phyloP scores from a whole-genome alignment of 352 stramenopile genomes.

The Phytophthora multivora region DNA sequence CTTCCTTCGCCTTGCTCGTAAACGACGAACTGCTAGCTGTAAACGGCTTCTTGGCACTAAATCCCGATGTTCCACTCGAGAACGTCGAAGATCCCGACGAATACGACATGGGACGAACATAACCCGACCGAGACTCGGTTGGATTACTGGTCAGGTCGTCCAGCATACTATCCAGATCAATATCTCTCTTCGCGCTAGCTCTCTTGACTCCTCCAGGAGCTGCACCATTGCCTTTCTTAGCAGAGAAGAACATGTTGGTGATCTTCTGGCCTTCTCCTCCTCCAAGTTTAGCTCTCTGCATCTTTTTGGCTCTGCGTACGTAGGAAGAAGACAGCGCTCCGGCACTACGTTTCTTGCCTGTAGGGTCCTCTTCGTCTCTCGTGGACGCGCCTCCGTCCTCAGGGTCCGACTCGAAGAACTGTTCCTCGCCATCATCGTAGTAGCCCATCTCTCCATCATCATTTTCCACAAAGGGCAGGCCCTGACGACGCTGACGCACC shows the following conservation, averaged over 20 bases:
- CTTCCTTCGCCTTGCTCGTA: slow-evolving; percentile 3
- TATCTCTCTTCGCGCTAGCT: slow-evolving; percentile 65
- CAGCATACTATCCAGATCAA: slow-evolving; percentile 88
- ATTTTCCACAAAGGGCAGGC: slow-evolving; percentile 85
- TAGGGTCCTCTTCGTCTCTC: slow-evolving; percentile 49
- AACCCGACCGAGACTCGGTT: slow-evolving; percentile 58
- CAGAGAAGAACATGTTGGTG: slow-evolving; percentile 89
- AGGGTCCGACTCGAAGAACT: slow-evolving; percentile 88
- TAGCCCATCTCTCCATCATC: slow-evolving; percentile 88
- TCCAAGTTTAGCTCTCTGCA: slow-evolving; percentile 83
- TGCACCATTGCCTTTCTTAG: slow-evolving; percentile 27
- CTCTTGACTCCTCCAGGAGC: slow-evolving; percentile 23
- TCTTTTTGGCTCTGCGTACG: slow-evolving; percentile 77
- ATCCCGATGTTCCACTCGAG: slow-evolving; percentile 17
- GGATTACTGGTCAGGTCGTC: slow-evolving; percentile 86
- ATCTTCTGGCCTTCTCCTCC: slow-evolving; percentile 84
- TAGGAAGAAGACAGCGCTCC: slow-evolving; percentile 82
- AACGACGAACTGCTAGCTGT: slow-evolving; percentile 10
- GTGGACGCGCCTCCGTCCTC: slow-evolving; percentile 39
- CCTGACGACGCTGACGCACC: slow-evolving; percentile 76
- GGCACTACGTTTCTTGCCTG: slow-evolving; percentile 73
- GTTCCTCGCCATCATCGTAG: slow-evolving; percentile 88
- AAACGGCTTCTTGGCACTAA: slow-evolving; percentile 28
- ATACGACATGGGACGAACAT: slow-evolving; percentile 66
- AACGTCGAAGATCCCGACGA: slow-evolving; percentile 42